Evolutionary conservation across 164 flowering plant species (phyloP), one percentile per base, ranked within the genome.

Genomic region (Chimonanthus praecox): DNA sequence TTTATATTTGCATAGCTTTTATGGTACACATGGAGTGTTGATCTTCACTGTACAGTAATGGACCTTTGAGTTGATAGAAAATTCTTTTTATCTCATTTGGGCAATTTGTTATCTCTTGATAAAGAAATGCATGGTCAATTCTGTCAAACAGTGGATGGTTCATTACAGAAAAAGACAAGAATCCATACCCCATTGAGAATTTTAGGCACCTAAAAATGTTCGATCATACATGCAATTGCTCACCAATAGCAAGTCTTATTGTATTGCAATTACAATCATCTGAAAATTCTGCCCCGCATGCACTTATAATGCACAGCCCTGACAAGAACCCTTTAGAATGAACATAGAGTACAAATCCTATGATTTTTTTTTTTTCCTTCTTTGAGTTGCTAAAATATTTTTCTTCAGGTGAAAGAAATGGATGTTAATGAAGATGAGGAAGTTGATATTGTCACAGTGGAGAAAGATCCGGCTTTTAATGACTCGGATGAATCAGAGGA

Each of bases 401-500:
- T 5, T 64, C 33, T 78, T 69, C 79, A 83, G 85, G 85, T 78
- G 49, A 83, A 80, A 72, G 83, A 75, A 33, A 78, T 89, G 33
- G 86, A 83, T 80, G 84, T 85, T 51, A 85, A 90, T 76, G 94
- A 90, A 84, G 97, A 88, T 82, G 96, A 89, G 18, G 94, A 90
- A 77, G 87, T 96, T 74, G 99, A 96, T 79, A 92, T 94, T 67
- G 21, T 90, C 76, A 86, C 92, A 4, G 83, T 90, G 73, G 97
- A 90, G 71, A 87, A 87, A 75, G 94, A 92, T 79, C 81, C 94
- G 21, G 83, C 89, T 76, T 89, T 94, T 77, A 92, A 94, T 82
- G 98, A 92, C 83, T 94, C 99, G 15, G 99, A 96, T 85, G 78
- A 85, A 86, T 92, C 98, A 3, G 85, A 89, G 78, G 97, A 89